Conservation (phyloP, 352 stramenopile genomes). For the Globisporangium paroecandrum region DNA sequence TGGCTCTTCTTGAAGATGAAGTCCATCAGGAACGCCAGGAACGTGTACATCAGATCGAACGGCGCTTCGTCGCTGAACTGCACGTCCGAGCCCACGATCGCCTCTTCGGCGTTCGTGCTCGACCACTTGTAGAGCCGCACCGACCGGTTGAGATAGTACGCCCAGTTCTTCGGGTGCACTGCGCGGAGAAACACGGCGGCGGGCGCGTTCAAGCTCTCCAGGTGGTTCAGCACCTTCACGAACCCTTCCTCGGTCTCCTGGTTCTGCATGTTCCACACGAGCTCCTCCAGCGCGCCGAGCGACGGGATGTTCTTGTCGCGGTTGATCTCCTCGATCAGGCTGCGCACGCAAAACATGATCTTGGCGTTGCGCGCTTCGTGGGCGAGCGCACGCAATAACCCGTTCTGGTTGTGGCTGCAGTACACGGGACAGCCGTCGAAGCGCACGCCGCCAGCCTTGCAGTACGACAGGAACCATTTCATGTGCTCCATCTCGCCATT, state of each 20-base stretch:
- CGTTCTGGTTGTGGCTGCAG: slow-evolving; percentile 63
- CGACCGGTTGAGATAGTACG: slow-evolving; percentile 60
- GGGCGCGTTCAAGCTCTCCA: slow-evolving; percentile 55
- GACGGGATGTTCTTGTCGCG: slow-evolving; percentile 77
- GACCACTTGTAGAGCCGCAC: slow-evolving; percentile 70
- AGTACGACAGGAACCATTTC: slow-evolving; percentile 67
- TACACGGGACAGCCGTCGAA: slow-evolving; percentile 62
- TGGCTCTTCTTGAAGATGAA: slow-evolving; percentile 71
- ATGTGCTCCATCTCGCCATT: slow-evolving; percentile 70
- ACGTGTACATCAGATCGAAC: slow-evolving; percentile 79
- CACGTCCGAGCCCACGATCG: slow-evolving; percentile 52
- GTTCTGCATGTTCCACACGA: slow-evolving; percentile 64
- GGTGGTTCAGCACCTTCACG: slow-evolving; percentile 39
- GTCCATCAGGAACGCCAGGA: slow-evolving; percentile 80
- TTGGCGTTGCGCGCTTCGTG: slow-evolving; percentile 55
- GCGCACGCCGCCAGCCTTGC: slow-evolving; percentile 47
- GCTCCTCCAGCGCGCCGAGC: slow-evolving; percentile 51
- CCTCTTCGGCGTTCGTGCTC: slow-evolving; percentile 55
- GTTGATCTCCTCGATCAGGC: slow-evolving; percentile 62
- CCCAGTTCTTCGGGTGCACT: slow-evolving; percentile 71
- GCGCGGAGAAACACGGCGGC: slow-evolving; percentile 59
- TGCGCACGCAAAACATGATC: slow-evolving; percentile 76
- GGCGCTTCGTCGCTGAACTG: slow-evolving; percentile 66
- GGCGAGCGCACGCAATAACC: slow-evolving; percentile 58
- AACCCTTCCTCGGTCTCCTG: slow-evolving; percentile 67